Conservation (phyloP, 2,329 filamentous ascomycete species). For the Triangularia setosa region DNA sequence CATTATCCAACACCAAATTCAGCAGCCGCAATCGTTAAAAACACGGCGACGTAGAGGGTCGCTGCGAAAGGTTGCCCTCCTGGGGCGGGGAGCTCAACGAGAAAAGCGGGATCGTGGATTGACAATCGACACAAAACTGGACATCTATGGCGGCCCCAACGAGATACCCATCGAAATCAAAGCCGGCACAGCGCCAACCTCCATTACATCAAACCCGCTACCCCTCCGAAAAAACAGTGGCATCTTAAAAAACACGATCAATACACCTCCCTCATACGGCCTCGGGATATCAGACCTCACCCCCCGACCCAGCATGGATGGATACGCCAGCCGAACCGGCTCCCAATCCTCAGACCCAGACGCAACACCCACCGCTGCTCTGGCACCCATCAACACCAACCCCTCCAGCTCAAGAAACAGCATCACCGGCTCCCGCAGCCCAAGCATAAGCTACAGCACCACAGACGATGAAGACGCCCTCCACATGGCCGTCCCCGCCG, state of each 20-base stretch:
- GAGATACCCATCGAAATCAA: background rate
- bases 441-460: conserved; percentile 62
- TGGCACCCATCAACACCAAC: conserved; percentile 10
- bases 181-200: background rate
- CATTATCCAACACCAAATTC: conserved; percentile 37
- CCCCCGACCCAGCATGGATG: conserved; percentile 45
- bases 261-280: conserved; percentile 34
- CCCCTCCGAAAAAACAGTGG: conserved; percentile 20
- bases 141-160: conserved; percentile 16
- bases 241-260: conserved; percentile 20
- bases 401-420: conserved; percentile 23
- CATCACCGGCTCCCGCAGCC: conserved; percentile 38
- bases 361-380: conserved; percentile 21
- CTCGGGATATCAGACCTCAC: conserved; percentile 46
- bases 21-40: conserved; percentile 45
- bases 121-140: conserved; percentile 38
- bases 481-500: conserved; percentile 48
- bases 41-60: conserved; percentile 76
- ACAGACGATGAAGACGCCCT: conserved; percentile 77
- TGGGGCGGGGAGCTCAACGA: conserved; percentile 67
- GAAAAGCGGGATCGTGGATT: conserved; percentile 53
- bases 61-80: conserved; percentile 77
- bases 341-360: conserved; percentile 11
- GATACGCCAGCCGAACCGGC: conserved; percentile 37
- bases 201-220: conserved; percentile 15